Conservation (phyloP, 2,329 filamentous ascomycete genomes). For the Sporothrix brunneoviolacea region DNA sequence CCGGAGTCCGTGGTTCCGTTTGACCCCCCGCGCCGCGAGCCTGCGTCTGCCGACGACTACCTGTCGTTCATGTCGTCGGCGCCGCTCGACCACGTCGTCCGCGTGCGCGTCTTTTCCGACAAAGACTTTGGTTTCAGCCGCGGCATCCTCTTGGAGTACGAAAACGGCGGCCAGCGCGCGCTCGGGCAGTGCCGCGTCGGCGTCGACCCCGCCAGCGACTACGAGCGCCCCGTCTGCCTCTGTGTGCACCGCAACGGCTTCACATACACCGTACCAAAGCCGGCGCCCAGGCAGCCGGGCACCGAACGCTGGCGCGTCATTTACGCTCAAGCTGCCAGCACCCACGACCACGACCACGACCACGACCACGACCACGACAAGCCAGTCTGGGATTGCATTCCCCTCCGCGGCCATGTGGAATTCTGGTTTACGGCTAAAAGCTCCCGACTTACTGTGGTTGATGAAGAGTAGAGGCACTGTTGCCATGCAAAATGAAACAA, state of each 20-base stretch:
- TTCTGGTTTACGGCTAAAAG: neutral
- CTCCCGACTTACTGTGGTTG: neutral
- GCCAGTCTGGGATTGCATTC: conserved; percentile 1
- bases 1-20: too few relatives aligned
- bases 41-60: neutral
- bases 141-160: neutral
- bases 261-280: neutral
- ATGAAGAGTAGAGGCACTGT: too few relatives aligned
- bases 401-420: neutral
- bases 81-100: neutral
- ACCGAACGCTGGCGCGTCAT: neutral
- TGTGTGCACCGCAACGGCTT: neutral
- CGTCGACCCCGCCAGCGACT: neutral
- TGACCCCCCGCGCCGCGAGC: neutral
- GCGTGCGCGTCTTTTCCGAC: conserved; percentile 1
- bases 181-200: conserved; percentile 6
- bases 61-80: neutral
- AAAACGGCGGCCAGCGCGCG: conserved; percentile 1
- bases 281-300: neutral
- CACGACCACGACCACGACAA: neutral
- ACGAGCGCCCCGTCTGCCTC: neutral
- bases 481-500: too few relatives aligned
- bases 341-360: neutral
- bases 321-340: neutral
- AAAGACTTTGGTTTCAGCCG: neutral